These are phyloP conservation scores for Chrysoporthe deuterocubensis DNA, from an alignment of 2,329 filamentous ascomycete genomes.

Conservation along the genomic window DNA sequence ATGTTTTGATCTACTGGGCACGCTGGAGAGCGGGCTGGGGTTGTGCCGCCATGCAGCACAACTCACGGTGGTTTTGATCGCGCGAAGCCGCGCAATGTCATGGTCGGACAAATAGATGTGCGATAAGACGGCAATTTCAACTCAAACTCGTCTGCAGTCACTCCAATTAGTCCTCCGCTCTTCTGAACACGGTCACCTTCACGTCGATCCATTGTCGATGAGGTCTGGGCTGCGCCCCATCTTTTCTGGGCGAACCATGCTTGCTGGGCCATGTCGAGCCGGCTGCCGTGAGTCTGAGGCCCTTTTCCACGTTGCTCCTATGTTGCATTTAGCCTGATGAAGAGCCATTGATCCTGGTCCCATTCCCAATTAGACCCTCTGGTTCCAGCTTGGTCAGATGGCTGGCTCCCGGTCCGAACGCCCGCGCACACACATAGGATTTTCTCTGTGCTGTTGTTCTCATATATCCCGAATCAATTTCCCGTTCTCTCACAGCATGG, in stretches of 20 bases:
- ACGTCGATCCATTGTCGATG: neutral
- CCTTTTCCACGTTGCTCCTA: neutral
- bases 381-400: slow-evolving; percentile 11
- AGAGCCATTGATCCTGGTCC: slow-evolving; percentile 17
- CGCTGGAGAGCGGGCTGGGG: neutral
- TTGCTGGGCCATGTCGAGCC: neutral
- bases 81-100: neutral
- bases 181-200: neutral
- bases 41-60: neutral
- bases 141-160: neutral
- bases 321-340: slow-evolving; percentile 23
- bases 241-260: neutral
- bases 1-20: too few relatives aligned
- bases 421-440: slow-evolving; percentile 6
- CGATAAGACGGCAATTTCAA: neutral
- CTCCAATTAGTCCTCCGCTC: neutral
- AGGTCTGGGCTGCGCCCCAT: neutral
- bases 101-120: neutral
- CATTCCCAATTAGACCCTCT: neutral
- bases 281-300: neutral
- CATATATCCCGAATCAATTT: slow-evolving; percentile 19
- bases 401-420: slow-evolving; percentile 22
- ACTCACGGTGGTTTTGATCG: neutral
- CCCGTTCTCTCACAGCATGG: neutral
- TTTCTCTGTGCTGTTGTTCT: slow-evolving; percentile 9